Base-by-base conservation (phyloP, 2,329 filamentous ascomycete genomes). In the Fusarium oligoseptatum region DNA sequence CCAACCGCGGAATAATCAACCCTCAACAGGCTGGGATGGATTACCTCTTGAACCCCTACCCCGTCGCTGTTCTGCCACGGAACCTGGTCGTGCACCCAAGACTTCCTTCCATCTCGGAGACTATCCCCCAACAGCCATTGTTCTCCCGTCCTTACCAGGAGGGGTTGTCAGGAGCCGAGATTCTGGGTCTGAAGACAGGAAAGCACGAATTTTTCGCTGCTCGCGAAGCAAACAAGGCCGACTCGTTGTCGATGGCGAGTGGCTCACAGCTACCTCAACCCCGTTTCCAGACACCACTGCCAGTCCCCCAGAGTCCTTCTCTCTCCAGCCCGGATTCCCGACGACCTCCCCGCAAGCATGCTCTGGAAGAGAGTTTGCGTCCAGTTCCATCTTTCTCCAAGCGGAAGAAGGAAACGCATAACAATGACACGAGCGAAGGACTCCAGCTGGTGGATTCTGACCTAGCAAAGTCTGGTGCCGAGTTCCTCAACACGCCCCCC, bases 141-240 rank as follows among this genome's bases (percentile, higher is more conserved):
- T 41, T 11, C 2, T 41, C 41, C 9, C 43, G 55, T 12, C 67
- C 48, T 52, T 29, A 29, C 48, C 48, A 52, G 24, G 48, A 52
- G 15, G 58, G 39, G 8, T 45, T 61, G 14, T 60, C 60, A 14
- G n/a, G 67, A 24, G 81, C 80, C 17, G 79, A 82, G 43, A 60
- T 74, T 8, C 75, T 85, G 50, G 84, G 83, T 1, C 74, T 79
- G 27, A 81, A 77, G 60, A 82, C 80, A 4, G 84, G 83, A 2
- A 86, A 85, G 60, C 68, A 68, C 10, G 83, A 84, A 24, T 86
- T 77, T 60, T 86, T 86, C 60, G 76, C 76, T 4, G 84, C 85
- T 7, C 79, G 85, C 29, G 84, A 84, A 56, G 74, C 79, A 24
- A 86, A 85, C 62, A 82, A 79, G 48, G 61, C 55, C 6, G 68